These are phyloP conservation scores for Malassezia furfur DNA, from an alignment of 1,284 basidiomycete genomes.

Conservation along the genomic window DNA sequence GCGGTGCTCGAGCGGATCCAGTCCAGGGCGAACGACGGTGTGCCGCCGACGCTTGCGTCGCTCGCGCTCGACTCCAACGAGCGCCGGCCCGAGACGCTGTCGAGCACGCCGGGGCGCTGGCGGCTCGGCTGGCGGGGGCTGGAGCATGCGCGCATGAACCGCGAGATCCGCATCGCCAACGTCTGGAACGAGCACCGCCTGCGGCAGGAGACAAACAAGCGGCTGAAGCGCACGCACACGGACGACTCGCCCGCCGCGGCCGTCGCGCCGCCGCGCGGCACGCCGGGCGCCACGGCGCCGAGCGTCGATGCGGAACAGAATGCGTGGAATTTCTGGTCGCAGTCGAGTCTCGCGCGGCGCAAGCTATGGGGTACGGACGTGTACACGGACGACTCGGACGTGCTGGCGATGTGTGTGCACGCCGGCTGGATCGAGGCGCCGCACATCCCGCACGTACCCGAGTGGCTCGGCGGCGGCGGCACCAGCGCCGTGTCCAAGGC, in stretches of 20 bases:
- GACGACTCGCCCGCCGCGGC: not conserved
- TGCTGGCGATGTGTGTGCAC: constrained; percentile 53
- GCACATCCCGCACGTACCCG: constrained; percentile 20
- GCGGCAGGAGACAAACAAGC: constrained; percentile 6
- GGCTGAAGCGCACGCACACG: not conserved
- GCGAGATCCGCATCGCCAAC: constrained; percentile 28
- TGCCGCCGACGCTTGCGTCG: constrained; percentile 1
- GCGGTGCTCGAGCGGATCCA: constrained; percentile 9
- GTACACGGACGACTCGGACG: constrained; percentile 57
- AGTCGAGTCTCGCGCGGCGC: constrained; percentile 34
- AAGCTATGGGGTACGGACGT: constrained; percentile 56
- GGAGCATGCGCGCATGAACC: constrained; percentile 35
- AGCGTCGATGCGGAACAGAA: not conserved
- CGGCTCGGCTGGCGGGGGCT: constrained; percentile 41
- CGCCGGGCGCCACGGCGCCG: not conserved
- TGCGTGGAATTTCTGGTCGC: constrained; percentile 37
- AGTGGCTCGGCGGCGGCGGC: constrained; percentile 18
- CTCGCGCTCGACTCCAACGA: constrained; percentile 15
- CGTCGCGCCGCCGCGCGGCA: not conserved
- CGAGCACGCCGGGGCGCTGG: constrained; percentile 23
- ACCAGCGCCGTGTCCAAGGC: constrained; percentile 24
- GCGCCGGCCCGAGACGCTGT: constrained; percentile 9
- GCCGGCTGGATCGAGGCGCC: constrained; percentile 53
- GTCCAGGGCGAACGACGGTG: constrained; percentile 3
- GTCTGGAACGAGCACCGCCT: constrained; percentile 8